Base-by-base conservation (phyloP, 2,329 filamentous ascomycete genomes). In the Fusarium dlaminii region DNA sequence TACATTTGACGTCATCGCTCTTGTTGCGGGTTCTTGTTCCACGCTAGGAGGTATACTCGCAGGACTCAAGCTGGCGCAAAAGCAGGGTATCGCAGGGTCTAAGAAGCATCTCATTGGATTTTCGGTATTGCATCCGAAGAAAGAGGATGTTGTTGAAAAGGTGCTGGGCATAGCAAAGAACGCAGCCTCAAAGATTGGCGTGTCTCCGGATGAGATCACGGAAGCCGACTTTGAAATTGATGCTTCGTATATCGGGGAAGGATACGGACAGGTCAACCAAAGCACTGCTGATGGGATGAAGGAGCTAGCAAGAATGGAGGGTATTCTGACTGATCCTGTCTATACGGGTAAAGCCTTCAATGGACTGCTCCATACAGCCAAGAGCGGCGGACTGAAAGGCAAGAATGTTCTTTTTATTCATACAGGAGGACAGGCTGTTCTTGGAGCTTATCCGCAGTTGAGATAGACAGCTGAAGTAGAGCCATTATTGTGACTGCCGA, bases 301-400 rank as follows among this genome's bases (percentile, higher is more conserved):
- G 52, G 43, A 59, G 14, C 10, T 73, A 9, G 70, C 70, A 27
- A 73, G 60, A 10, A 7, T n/a, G 36, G 70, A 73, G 8, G 70
- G 70, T 11, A 74, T 73, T 15, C 17, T 73, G 9, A 70, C 66
- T 20, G 70, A 73, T 10, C 70, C 70, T 17, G 70, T 73, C 3
- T 73, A 73, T 9, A 73, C 70, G 0, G 70, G 70, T 1, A 73
- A 73, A 7, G 70, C 70, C 1, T 59, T 73, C 5, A 71, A 67
- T 2, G 70, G 70, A 1, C 12, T 73, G 27, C 42, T 73, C 6
- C 55, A 73, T 29, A 39, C 32, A 29, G 54, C n/a, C 1, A 62
- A 24, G 20, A 27, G 18, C 15, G 66, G 70, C 4, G 36, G 24
- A 4, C 59, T 73, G 9, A n/a, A 51, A 24, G 61, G 29, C 12